Evolutionary conservation across 202 grass and related monocot genomes (phyloP).

Genomic region (Saccharum hybrid): DNA sequence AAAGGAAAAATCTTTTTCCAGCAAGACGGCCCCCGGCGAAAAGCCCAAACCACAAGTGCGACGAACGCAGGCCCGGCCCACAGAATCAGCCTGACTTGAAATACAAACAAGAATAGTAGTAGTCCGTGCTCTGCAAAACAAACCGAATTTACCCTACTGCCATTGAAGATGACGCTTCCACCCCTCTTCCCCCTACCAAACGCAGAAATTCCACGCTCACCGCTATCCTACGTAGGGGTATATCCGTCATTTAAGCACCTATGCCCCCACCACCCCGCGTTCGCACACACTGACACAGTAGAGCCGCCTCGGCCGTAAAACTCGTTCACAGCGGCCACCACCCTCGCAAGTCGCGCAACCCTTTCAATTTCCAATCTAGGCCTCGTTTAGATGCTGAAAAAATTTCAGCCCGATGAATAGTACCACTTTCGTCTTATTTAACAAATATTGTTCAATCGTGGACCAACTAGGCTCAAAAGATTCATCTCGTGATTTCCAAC

Average conservation of each 20-base stretch:
- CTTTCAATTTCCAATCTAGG: background rate
- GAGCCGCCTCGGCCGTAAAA: slow-evolving; percentile 32
- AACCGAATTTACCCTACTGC: background rate
- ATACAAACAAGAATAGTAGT: background rate
- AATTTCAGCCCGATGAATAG: too few relatives aligned
- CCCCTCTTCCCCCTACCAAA: background rate
- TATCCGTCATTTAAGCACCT: background rate
- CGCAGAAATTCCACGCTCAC: too few relatives aligned
- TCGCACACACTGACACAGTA: background rate
- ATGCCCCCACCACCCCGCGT: background rate
- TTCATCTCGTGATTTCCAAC: too few relatives aligned
- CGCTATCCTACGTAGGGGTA: background rate
- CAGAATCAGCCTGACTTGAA: background rate
- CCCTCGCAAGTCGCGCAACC: slow-evolving; percentile 24
- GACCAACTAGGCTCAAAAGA: too few relatives aligned
- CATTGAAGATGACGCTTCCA: background rate
- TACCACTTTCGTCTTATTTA: too few relatives aligned
- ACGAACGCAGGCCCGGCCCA: slow-evolving; percentile 20
- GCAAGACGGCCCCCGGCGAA: background rate
- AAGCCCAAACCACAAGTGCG: background rate
- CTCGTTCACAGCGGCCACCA: slow-evolving; percentile 39
- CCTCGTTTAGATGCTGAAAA: too few relatives aligned
- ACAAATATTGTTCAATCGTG: too few relatives aligned
- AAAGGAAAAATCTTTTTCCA: background rate
- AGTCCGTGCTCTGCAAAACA: background rate